Evolutionary conservation across 371 early-diverging fungal genomes (phyloP), one percentile per base, ranked within the genome.

Genomic region (Blakeslea trispora): DNA sequence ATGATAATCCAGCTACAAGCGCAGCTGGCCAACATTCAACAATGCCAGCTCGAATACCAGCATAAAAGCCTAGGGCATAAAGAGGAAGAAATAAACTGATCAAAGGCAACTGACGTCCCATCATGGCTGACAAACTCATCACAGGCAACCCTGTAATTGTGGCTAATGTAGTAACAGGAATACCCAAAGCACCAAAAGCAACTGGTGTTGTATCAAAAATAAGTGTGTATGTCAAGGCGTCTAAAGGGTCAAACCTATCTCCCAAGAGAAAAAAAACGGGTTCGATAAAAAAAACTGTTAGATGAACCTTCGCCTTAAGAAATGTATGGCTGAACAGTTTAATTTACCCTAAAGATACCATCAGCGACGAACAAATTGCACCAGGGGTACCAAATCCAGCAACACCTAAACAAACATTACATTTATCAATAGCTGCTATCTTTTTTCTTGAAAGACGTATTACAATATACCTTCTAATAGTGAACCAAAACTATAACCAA

Each of bases 351-450:
- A 79, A 58, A 17, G 76, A 76, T 2, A 79, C 77, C 71, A 79
- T 50, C 15, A 79, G 54, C 0, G 80, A 74, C 0, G 80, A 79
- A 42, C 77, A 76, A 48, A 79, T 79, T 13, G 80, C 80, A 47
- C 77, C 80, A 6, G 80, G 80, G 15, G 71, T 79, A 55, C 80
- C 80, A 55, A 79, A 79, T 1, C 79, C 79, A 49, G 76, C 75
- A 31, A 74, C 74, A 61, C 76, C 76, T 70, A 51, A 15, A 34
- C 17, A 11, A 10, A 41, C 7, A 45, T 23, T 19, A 19, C n/a
- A n/a, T n/a, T n/a, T n/a, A n/a, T n/a, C n/a, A n/a, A n/a, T n/a
- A n/a, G n/a, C n/a, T n/a, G 6, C 10, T 11, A 17, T 15, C 37
- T 55, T 32, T 5, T 19, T 19, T 24, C 2, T 41, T 37, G 11